A percentile compares a stretch with the other conserved stretches of the same genome.
phyloP scores from a whole-genome alignment of 108 stramenopile genomes.

The Nitzschia sp. region DNA sequence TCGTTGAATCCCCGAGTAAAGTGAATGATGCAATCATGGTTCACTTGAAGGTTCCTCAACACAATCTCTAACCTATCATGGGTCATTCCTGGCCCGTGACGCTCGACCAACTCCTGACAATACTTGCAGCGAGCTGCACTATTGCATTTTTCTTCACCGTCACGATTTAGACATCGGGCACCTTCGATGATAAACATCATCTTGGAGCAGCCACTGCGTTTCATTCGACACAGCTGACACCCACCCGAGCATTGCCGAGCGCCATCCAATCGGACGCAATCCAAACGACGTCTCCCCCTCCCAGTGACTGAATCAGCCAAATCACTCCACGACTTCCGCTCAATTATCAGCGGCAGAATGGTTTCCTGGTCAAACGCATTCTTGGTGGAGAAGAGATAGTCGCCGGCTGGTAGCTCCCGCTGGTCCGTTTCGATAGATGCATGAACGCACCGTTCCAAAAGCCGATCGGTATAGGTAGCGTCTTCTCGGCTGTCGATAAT shows the following conservation, averaged over 20 bases:
- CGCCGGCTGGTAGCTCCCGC: constrained; percentile 56
- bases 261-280: constrained; percentile 45
- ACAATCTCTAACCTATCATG: constrained; percentile 47
- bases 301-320: constrained; percentile 56
- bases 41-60: constrained; percentile 39
- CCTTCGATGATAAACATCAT: constrained; percentile 63
- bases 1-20: constrained; percentile 55
- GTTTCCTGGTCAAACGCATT: constrained; percentile 23
- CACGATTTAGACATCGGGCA: constrained; percentile 42
- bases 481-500: constrained; percentile 55
- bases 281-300: constrained; percentile 40
- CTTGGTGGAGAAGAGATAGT: constrained; percentile 41
- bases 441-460: constrained; percentile 38
- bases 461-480: constrained; percentile 36
- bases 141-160: constrained; percentile 34
- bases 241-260: constrained; percentile 30
- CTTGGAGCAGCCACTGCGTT: constrained; percentile 48
- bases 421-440: constrained; percentile 36
- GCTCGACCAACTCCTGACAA: constrained; percentile 39
- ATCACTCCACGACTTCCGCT: constrained; percentile 60
- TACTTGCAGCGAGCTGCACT: constrained; percentile 31
- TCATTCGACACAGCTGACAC: constrained; percentile 59
- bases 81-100: constrained; percentile 33
- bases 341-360: constrained; percentile 47
- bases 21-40: constrained; percentile 51